A percentile compares a stretch with the other conserved stretches of the same genome.
phyloP scores from a whole-genome alignment of 495 filamentous ascomycete genomes.

The Penicillium ochrochloron region DNA sequence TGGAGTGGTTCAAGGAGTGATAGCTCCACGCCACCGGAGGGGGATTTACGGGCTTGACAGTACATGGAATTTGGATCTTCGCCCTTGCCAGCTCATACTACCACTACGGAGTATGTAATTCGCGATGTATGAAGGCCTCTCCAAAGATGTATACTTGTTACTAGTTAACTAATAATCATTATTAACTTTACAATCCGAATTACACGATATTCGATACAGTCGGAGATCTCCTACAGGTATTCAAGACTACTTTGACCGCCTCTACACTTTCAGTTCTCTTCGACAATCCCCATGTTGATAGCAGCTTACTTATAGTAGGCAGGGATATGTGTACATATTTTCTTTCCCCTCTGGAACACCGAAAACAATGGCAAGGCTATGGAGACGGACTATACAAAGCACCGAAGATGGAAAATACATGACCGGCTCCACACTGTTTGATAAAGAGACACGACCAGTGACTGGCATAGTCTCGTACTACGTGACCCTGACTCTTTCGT shows the following conservation, averaged over 20 bases:
- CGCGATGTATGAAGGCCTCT: not conserved
- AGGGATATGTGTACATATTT: not conserved
- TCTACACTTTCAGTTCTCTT: not conserved
- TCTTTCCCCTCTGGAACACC: not conserved
- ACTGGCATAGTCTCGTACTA: not conserved
- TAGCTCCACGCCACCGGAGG: conserved; percentile 5
- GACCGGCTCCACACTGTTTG: too few relatives aligned
- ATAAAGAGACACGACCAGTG: not conserved
- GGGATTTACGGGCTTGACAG: conserved; percentile 2
- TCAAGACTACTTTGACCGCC: conserved; percentile 10
- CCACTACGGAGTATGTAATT: not conserved
- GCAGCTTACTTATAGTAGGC: not conserved
- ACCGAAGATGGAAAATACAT: too few relatives aligned
- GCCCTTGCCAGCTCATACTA: conserved; percentile 4
- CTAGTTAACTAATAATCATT: too few relatives aligned
- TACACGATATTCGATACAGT: not conserved
- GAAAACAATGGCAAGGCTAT: conserved; percentile 8
- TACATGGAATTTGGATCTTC: conserved; percentile 1
- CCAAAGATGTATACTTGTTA: too few relatives aligned
- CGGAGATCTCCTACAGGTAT: not conserved
- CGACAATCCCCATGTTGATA: not conserved
- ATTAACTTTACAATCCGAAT: not conserved
- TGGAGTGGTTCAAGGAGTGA: not conserved
- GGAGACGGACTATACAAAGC: too few relatives aligned
- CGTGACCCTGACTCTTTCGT: not conserved